Evolutionary conservation across 2,329 filamentous ascomycete species (phyloP), one percentile per base, ranked within the genome.

Genomic region (Fusarium siculi): DNA sequence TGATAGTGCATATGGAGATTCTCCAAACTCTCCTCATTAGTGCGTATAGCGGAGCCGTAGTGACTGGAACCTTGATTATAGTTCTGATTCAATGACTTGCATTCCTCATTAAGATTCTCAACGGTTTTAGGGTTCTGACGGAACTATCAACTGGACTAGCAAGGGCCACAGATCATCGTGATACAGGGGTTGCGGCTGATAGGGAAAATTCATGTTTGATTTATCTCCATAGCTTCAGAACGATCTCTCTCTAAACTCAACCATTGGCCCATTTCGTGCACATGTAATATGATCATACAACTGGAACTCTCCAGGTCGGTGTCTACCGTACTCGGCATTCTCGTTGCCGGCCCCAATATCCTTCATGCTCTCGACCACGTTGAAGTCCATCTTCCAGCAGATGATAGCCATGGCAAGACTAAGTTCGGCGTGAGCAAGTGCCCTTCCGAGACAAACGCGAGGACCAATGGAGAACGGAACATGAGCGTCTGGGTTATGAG

Each of bases 371-470:
- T 58, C 43, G 14, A 50, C 55, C 18, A 58, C 55, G 21, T 39
- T 37, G 43, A 58, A 58, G 28, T 58, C 55, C 42, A 58, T 28
- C 19, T 28, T 58, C 55, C 55, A 58, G 18, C 55, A 58, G 25
- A 58, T 52, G 32, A 58, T 58, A 16, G 55, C 55, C 43, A 58
- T 37, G 14, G 55, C 55, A 23, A 58, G 55, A 30, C 55, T 58
- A 10, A 58, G 32, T 11, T 58, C 55, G 2, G 55, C 42, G 1
- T 50, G 44, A 23, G 55, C 55, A 37, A 58, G 55, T 28, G 55
- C 55, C 46, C 43, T 50, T 30, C 55, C 55, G 15, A 58, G 55
- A 37, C 55, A 58, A 23, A 58, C 43, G 14, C 55, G 55, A 19
- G 55, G 55, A 1, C 55, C 55, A 4, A 58, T 50, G 5, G 55